Percentiles rank a stretch among this genome's conserved stretches.
Evolutionary conservation across 345 rosid species (phyloP).

Genomic region (Trapa incisa): DNA sequence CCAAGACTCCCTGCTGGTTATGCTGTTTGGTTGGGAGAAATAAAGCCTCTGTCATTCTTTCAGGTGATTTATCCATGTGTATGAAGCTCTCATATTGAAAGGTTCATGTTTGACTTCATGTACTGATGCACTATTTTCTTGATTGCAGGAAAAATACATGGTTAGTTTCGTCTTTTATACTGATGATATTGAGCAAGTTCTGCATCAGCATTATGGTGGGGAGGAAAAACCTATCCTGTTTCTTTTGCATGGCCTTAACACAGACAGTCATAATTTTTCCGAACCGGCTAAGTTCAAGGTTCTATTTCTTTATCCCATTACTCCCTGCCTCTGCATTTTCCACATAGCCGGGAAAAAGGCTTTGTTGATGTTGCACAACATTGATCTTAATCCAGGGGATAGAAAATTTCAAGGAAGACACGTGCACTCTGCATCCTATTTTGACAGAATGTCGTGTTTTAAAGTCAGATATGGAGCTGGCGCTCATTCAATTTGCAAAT

Average conservation of each 20-base stretch:
- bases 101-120: constrained; percentile 1
- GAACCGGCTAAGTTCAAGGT: constrained; percentile 86
- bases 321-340: neutral
- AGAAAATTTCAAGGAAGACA: constrained; percentile 52
- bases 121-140: constrained; percentile 9
- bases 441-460: constrained; percentile 87
- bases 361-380: neutral
- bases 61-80: constrained; percentile 30
- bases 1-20: constrained; percentile 73
- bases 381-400: constrained; percentile 38
- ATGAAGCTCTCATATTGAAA: constrained; percentile 5
- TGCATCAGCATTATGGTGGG: constrained; percentile 38
- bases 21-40: constrained; percentile 91
- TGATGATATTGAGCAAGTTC: constrained; percentile 55
- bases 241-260: constrained; percentile 79
- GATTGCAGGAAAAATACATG: constrained; percentile 59
- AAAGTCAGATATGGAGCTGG: constrained; percentile 75
- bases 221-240: constrained; percentile 49
- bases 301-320: constrained; percentile 6
- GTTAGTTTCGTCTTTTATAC: constrained; percentile 51
- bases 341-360: neutral
- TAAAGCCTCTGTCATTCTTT: constrained; percentile 48
- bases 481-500: constrained; percentile 79
- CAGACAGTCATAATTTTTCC: constrained; percentile 71
- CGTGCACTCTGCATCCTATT: constrained; percentile 69